Percentiles rank a stretch among this genome's conserved stretches.
Evolutionary conservation across 345 rosid species (phyloP).

Genomic region (Gossypium longicalyx): DNA sequence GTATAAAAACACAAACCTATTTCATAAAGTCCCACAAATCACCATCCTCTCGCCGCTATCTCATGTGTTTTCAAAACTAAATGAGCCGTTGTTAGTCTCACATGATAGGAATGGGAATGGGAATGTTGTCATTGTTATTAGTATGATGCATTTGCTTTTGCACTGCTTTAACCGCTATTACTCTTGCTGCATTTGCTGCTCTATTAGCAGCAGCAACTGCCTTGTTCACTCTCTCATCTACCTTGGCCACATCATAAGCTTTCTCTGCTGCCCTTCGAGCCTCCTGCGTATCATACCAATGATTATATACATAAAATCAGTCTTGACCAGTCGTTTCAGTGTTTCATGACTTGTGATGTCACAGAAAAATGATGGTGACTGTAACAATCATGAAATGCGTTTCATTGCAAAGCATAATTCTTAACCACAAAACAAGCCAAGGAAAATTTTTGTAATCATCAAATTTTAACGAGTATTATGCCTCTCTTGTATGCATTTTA

Average conservation of each 20-base stretch:
- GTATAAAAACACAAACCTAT: background rate
- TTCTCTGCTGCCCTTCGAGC: conserved; percentile 77
- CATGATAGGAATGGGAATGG: conserved; percentile 29
- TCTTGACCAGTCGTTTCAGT: background rate
- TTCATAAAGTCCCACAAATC: conserved; percentile 7
- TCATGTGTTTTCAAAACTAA: conserved; percentile 3
- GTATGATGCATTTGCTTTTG: conserved; percentile 66
- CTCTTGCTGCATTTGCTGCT: conserved; percentile 90
- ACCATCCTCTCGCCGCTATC: conserved; percentile 10
- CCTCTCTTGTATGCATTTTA: background rate
- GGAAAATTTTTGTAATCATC: background rate
- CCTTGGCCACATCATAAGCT: conserved; percentile 85
- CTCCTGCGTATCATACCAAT: conserved; percentile 44
- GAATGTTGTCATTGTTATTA: conserved; percentile 39
- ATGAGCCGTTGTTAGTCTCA: conserved; percentile 23
- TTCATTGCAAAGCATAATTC: background rate
- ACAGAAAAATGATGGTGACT: background rate
- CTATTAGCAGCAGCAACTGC: conserved; percentile 85
- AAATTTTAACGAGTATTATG: background rate
- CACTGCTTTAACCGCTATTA: conserved; percentile 77
- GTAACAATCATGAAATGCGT: background rate
- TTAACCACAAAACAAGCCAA: background rate
- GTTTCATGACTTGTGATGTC: background rate
- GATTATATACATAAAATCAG: background rate
- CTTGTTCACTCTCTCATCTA: conserved; percentile 82